A percentile compares a stretch with the other conserved stretches of the same genome.
phyloP scores from a whole-genome alignment of 805 yeast species.

The Yarrowia keelungensis region DNA sequence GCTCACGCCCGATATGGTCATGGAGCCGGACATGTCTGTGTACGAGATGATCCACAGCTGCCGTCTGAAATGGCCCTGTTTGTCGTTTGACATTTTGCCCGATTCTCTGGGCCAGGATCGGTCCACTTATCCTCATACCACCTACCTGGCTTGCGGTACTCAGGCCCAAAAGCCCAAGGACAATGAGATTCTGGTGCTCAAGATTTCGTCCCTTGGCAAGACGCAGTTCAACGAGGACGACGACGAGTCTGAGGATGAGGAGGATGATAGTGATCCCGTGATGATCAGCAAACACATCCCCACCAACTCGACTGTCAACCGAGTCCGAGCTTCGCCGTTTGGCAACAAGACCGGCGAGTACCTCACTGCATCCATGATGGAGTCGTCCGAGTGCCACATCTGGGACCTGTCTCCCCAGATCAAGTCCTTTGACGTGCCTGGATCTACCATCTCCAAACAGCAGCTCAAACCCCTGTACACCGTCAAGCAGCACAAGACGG shows the following conservation, averaged over 20 bases:
- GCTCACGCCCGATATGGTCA: conserved; percentile 94
- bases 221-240: conserved; percentile 86
- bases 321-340: conserved; percentile 84
- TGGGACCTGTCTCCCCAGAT: conserved; percentile 82
- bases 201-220: conserved; percentile 79
- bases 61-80: conserved; percentile 95
- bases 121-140: conserved; percentile 85
- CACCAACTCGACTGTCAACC: conserved; percentile 82
- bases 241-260: conserved; percentile 74
- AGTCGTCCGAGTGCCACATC: conserved; percentile 86
- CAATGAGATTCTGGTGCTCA: conserved; percentile 85
- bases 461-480: conserved; percentile 84
- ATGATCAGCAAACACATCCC: conserved; percentile 85
- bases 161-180: conserved; percentile 89
- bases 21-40: conserved; percentile 95
- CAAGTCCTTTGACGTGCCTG: conserved; percentile 88
- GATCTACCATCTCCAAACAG: conserved; percentile 76
- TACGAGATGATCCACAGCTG: conserved; percentile 96
- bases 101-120: conserved; percentile 88
- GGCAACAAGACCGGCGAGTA: conserved; percentile 77
- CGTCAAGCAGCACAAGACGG: conserved; percentile 88
- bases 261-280: conserved; percentile 75
- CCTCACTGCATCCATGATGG: conserved; percentile 85
- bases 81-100: conserved; percentile 87
- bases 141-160: conserved; percentile 88